Base-by-base conservation (phyloP, 2,329 filamentous ascomycete genomes). In the Calonectria pteridis region DNA sequence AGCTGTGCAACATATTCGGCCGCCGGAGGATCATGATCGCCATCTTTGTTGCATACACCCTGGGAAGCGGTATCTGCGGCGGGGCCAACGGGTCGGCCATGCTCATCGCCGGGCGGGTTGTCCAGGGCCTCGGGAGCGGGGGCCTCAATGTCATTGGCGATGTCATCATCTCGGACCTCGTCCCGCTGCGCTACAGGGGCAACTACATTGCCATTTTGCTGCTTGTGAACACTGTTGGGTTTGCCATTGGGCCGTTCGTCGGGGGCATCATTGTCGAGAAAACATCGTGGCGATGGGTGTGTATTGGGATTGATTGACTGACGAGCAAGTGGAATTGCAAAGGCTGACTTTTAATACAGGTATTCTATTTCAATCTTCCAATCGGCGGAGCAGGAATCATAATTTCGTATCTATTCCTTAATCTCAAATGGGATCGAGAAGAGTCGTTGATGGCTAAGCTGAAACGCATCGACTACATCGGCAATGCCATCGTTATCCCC, bases 1-100 rank as follows among this genome's bases (percentile, higher is more conserved):
- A 91, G 74, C 74, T 89, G 0, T 84, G 86, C 18, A 85, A 90
- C 67, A 84, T 91, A n/a, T 91, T 88, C 73, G 89, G 90, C 4
- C 84, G 90, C 2, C 84, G 87, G 28, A 85, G 82, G 63, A 79
- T 85, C 29, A 82, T 83, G 20, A 80, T 90, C 0, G 63, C 78
- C 10, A 80, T 86, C 3, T 84, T 90, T 1, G 82, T 80, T 14
- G 73, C 89, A 1, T 91, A 91, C 72, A 84, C 83, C 0, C 76
- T 91, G 0, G 90, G 90, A 0, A 90, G 89, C 69, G 86, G 84
- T 0, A 83, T 90, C 6, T 82, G 82, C 11, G 89, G 87, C 0
- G 85, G 83, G 0, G 85, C 89, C 0, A 83, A 80, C 0, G 84
- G 76, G 3, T 83, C 81, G 0, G 77, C 78, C 0, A 85, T 87